Percentiles rank a stretch among this genome's conserved stretches.
These are phyloP conservation scores for Pittosporum tobira DNA, from an alignment of 129 eudicot genomes.

Conservation along the genomic window DNA sequence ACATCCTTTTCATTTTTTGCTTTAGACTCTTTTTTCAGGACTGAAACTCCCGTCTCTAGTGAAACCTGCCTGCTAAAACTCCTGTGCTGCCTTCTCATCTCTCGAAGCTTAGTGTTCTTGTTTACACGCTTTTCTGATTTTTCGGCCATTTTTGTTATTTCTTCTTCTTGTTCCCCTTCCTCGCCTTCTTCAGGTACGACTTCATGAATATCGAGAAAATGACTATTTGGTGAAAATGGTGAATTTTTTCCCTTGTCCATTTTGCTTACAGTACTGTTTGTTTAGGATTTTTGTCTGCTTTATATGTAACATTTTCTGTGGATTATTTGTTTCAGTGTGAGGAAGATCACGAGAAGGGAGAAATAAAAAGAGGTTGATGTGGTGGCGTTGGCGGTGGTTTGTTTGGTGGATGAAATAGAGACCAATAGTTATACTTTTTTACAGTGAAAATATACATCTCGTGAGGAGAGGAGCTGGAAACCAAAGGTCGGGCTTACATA, in stretches of 20 bases:
- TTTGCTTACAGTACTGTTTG: constrained; percentile 2
- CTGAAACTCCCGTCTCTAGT: constrained; percentile 36
- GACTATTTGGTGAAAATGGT: constrained; percentile 30
- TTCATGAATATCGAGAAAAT: constrained; percentile 68
- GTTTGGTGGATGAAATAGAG: constrained; percentile 7
- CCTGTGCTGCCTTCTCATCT: constrained; percentile 31
- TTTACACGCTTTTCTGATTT: constrained; percentile 24
- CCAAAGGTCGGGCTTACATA: not conserved
- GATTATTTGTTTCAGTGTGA: constrained; percentile 5
- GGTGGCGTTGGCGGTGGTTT: constrained; percentile 18
- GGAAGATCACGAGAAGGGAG: constrained; percentile 13
- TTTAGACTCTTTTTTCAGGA: constrained; percentile 38
- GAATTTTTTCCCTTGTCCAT: constrained; percentile 40
- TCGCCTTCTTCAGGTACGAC: constrained; percentile 49
- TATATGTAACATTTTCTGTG: not conserved
- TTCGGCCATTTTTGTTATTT: constrained; percentile 9
- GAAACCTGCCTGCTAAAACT: constrained; percentile 44
- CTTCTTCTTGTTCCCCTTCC: constrained; percentile 22
- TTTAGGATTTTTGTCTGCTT: constrained; percentile 5
- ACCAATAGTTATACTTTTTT: constrained; percentile 9
- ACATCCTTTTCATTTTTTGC: constrained; percentile 28
- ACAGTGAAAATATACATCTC: constrained; percentile 32
- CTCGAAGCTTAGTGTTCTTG: constrained; percentile 24
- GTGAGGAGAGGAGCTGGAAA: constrained; percentile 22
- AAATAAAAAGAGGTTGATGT: not conserved